phyloP scores from a whole-genome alignment of 768 basidiomycete species.

The Leccinellum albellum region DNA sequence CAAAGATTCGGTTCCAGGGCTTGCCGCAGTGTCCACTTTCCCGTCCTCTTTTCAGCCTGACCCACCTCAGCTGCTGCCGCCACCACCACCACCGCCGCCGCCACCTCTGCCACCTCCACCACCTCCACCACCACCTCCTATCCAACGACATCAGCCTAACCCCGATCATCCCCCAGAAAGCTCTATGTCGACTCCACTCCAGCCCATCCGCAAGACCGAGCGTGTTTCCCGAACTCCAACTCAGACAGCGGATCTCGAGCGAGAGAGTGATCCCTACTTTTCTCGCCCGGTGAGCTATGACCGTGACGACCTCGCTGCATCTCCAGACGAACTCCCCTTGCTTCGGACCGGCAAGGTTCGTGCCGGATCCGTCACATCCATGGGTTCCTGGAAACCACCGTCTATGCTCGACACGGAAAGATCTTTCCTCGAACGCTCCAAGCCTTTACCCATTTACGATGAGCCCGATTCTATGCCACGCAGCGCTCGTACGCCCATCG shows the following conservation, averaged over 20 bases:
- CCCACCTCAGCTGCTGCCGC: not conserved
- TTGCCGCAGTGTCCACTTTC: not conserved
- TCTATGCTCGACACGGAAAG: conserved; percentile 23
- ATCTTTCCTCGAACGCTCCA: conserved; percentile 19
- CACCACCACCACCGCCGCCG: not conserved
- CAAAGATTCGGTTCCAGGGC: conserved; percentile 5
- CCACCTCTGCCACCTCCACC: not conserved
- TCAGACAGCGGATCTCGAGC: conserved; percentile 20
- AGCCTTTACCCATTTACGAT: conserved; percentile 20
- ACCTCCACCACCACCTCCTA: not conserved
- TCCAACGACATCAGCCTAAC: not conserved
- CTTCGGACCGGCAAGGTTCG: conserved; percentile 22
- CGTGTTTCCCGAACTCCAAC: conserved; percentile 20
- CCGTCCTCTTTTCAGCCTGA: conserved; percentile 6
- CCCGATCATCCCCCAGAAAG: conserved; percentile 9
- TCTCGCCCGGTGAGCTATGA: conserved; percentile 14
- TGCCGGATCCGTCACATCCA: conserved; percentile 26
- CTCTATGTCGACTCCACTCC: conserved; percentile 2
- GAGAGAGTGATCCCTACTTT: conserved; percentile 17
- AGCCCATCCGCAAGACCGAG: conserved; percentile 14
- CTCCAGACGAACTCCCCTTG: conserved; percentile 18
- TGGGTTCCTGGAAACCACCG: conserved; percentile 26
- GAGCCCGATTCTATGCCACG: conserved; percentile 28
- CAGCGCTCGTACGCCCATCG: conserved; percentile 18
- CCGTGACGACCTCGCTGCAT: conserved; percentile 15